These are phyloP conservation scores for Rauvolfia tetraphylla DNA, from an alignment of 257 asterid genomes.

Conservation along the genomic window DNA sequence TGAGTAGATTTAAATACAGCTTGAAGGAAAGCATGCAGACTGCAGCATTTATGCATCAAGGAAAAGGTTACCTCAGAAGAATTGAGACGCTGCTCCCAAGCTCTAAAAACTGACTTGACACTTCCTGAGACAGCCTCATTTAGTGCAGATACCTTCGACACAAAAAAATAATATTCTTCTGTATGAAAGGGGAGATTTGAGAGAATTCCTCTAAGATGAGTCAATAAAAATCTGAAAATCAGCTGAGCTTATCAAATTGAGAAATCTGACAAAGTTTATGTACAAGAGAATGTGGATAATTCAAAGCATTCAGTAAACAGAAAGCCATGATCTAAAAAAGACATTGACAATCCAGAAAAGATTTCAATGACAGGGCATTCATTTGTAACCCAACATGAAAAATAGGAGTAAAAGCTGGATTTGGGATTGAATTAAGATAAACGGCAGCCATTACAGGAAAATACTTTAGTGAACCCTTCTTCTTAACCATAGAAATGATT, in stretches of 20 bases:
- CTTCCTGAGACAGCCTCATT: constrained; percentile 91
- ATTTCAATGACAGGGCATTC: neutral
- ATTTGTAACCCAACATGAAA: neutral
- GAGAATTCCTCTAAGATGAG: neutral
- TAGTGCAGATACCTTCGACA: constrained; percentile 73
- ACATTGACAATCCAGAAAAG: neutral
- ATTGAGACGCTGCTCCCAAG: constrained; percentile 92
- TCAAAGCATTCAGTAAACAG: neutral
- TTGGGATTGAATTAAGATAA: neutral
- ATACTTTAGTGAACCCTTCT: neutral
- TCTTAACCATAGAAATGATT: neutral
- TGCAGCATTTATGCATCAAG: neutral
- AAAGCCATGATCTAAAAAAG: neutral
- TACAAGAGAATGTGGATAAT: neutral
- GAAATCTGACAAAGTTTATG: neutral
- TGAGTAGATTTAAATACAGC: neutral
- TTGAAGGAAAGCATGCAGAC: neutral
- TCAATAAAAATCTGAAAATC: neutral
- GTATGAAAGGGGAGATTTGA: neutral
- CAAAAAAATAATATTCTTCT: neutral
- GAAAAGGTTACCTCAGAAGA: constrained; percentile 57
- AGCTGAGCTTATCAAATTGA: neutral
- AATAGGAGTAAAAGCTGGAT: neutral
- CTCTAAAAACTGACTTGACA: constrained; percentile 78
- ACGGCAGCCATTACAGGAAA: neutral